A percentile compares a stretch with the other conserved stretches of the same genome.
Evolutionary conservation across 1,284 basidiomycete species (phyloP).

Genomic region (Porogramme epimiltina): DNA sequence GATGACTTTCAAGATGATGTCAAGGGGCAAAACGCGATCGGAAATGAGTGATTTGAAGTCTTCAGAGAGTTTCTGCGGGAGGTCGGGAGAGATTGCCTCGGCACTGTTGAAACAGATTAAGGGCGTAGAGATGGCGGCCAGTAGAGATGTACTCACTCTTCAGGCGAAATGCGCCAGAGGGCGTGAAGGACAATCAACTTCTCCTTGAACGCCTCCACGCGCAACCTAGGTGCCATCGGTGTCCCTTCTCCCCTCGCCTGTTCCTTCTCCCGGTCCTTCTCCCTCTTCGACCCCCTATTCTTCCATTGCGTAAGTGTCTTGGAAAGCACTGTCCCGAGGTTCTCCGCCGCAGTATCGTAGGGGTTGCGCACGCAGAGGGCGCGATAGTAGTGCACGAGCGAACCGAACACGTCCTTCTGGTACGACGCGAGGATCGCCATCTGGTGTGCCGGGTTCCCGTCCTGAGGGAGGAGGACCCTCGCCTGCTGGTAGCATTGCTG

Average conservation of each 20-base stretch:
- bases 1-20: slow-evolving; percentile 77
- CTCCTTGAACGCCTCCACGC: slow-evolving; percentile 69
- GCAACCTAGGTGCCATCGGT: slow-evolving; percentile 39
- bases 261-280: slow-evolving; percentile 39
- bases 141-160: slow-evolving; percentile 58
- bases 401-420: slow-evolving; percentile 78
- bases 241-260: slow-evolving; percentile 34
- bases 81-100: slow-evolving; percentile 47
- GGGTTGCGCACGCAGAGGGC: slow-evolving; percentile 86
- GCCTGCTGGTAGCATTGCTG: slow-evolving; percentile 86
- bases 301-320: slow-evolving; percentile 68
- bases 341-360: slow-evolving; percentile 87
- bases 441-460: slow-evolving; percentile 92
- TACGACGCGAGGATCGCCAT: slow-evolving; percentile 92
- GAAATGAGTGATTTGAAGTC: slow-evolving; percentile 64
- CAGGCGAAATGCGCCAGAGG: slow-evolving; percentile 61
- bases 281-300: slow-evolving; percentile 34
- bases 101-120: slow-evolving; percentile 33
- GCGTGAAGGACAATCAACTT: slow-evolving; percentile 74
- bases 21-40: slow-evolving; percentile 72
- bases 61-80: slow-evolving; percentile 45
- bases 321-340: slow-evolving; percentile 73
- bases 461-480: slow-evolving; percentile 74
- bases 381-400: slow-evolving; percentile 88
- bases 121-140: slow-evolving; percentile 5